Evolutionary conservation across 2,329 filamentous ascomycete species (phyloP).

Genomic region (Davidsoniella eucalypti): DNA sequence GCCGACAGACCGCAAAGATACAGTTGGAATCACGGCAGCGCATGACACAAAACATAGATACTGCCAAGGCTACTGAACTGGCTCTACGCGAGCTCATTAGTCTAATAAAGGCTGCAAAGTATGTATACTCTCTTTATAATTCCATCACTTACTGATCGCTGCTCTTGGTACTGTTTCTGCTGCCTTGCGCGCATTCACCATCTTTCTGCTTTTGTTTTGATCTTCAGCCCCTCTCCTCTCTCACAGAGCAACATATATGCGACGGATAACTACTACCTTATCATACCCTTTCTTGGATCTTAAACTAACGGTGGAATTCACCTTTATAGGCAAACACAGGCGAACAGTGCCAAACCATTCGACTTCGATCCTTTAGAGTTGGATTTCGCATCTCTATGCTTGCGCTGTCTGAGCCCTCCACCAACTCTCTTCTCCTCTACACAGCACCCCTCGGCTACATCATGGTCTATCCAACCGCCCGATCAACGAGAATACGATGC

Average conservation of each 20-base stretch:
- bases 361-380: constrained; percentile 76
- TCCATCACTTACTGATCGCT: no score
- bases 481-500: constrained; percentile 58
- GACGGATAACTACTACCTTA: neutral
- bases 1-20: constrained; percentile 37
- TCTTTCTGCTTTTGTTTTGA: neutral
- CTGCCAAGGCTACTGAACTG: constrained; percentile 67
- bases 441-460: constrained; percentile 59
- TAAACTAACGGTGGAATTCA: no score
- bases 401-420: constrained; percentile 65
- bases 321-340: constrained; percentile 7
- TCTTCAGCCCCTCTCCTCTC: neutral
- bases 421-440: constrained; percentile 69
- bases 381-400: constrained; percentile 70
- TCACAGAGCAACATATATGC: neutral
- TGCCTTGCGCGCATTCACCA: no score
- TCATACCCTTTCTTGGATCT: neutral
- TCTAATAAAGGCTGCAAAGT: constrained; percentile 72
- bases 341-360: constrained; percentile 30
- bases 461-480: constrained; percentile 68
- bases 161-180: neutral
- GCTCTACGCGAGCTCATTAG: constrained; percentile 69
- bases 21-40: constrained; percentile 49
- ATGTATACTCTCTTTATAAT: constrained; percentile 23
- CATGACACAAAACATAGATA: constrained; percentile 56